Base-by-base conservation (phyloP, 768 basidiomycete species). In the Lactarius hatsudake region DNA sequence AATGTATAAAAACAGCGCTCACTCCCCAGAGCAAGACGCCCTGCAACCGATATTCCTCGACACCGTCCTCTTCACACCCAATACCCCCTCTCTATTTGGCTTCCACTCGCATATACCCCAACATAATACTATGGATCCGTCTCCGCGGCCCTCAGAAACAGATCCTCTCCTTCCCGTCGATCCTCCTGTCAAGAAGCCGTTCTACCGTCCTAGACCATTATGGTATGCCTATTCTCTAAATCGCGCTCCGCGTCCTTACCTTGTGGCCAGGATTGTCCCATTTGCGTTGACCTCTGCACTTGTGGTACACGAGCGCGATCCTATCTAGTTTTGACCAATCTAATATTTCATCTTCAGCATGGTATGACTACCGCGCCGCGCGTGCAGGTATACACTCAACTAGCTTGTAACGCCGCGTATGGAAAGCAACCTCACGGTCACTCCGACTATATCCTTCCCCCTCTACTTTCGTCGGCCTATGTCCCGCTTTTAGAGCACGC, bases 311-410 rank as follows among this genome's bases (percentile, higher is more conserved):
- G 5, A 36, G 26, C 20, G n/a, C 32, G 51, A 18, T 28, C 36
- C 36, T 34, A 42, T 18, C 40, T 59, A 26, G 60, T 53, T 45
- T 61, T 5, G 20, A 57, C 32, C 13, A 17, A 63, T 30, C 64
- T 28, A 28, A 65, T 60, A 51, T 66, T 61, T 69, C 68, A 53
- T 8, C 58, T 60, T 8, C 69, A 93, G 91, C 88, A 91, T 30
- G 90, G 91, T 40, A 86, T 93, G 78, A 92, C 90, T 1, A 80
- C 90, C 75, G 87, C 90, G 43, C 87, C 90, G 13, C 85, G 90
- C 64, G 88, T 93, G 56, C 87, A 91, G 75, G 88, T 93, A 34
- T 92, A 87, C 79, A 91, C 86, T 54, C 85, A 87, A 59, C 84
- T 93, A 61, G 86, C 91, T 4, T 93, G 91, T 76, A 81, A 86